Base-by-base conservation (phyloP, 2,329 filamentous ascomycete species). In the Pyrenophora tritici-repentis region DNA sequence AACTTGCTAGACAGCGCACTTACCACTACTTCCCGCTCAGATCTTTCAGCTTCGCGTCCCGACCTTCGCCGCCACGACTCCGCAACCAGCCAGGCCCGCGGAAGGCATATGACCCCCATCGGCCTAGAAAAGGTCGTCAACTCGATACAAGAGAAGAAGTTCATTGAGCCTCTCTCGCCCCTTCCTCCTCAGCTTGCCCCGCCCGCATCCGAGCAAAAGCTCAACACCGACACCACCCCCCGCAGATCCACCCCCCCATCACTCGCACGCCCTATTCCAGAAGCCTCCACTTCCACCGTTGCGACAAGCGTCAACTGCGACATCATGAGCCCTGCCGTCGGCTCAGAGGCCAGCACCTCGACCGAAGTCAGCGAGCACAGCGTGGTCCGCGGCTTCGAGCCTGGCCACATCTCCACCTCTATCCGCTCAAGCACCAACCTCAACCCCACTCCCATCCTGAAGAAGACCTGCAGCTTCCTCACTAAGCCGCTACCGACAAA, bases 81-180 rank as follows among this genome's bases (percentile, higher is more conserved):
- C 9, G 86, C 81, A 66, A 83, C 68, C 71, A 82, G 83, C 72
- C 83, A 89, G 53, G 89, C 87, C 69, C 85, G 88, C 58, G 87
- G 86, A 59, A 88, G 90, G 67, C 92, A 96, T 76, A 93, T 97
- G 62, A 95, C 91, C n/a, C 91, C 93, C 6, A 84, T 90, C 67
- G 90, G 94, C 65, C 82, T 97, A 24, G 91, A 96, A 75, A 95
- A 95, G 78, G 95, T 97, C 84, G 90, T 97, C 35, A 85, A 89
- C 49, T 91, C 88, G 33, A 97, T 97, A 70, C 90, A 95, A 74
- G 88, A 94, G 75, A 91, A 90, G 75, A 86, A 86, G 73, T 82
- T 82, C 38, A 79, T 93, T 17, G 79, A 83, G 65, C 83, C 83
- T 4, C 73, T 85, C 32, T 76, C 81, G 41, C 73, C 79, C 42